phyloP scores from a whole-genome alignment of 768 basidiomycete species.

The Suillus alpinus region DNA sequence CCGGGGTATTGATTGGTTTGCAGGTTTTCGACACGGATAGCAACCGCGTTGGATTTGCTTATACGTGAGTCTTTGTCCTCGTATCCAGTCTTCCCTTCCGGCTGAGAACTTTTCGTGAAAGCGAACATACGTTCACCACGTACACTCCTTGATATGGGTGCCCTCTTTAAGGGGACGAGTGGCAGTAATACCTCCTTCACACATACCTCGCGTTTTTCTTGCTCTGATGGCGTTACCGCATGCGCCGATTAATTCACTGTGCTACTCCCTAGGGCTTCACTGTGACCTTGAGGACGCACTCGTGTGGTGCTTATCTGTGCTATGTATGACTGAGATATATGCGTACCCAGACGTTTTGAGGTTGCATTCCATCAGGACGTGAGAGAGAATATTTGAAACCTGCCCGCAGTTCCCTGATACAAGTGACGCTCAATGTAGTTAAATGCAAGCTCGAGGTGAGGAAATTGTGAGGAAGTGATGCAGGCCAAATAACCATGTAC shows the following conservation, averaged over 20 bases:
- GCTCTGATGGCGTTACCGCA: not conserved
- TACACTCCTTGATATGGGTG: conserved; percentile 10
- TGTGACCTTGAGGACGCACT: not conserved
- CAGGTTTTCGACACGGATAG: conserved; percentile 22
- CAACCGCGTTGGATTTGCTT: conserved; percentile 18
- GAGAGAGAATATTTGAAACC: too few relatives aligned
- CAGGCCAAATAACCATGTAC: too few relatives aligned
- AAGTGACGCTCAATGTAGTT: too few relatives aligned
- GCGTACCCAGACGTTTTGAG: too few relatives aligned
- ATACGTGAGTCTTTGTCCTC: conserved; percentile 17
- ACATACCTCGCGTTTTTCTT: not conserved
- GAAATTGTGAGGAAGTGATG: too few relatives aligned
- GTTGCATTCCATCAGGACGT: too few relatives aligned
- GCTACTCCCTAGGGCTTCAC: not conserved
- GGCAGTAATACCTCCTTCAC: not conserved
- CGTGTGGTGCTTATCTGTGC: not conserved
- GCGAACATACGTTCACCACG: conserved; percentile 20
- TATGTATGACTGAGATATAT: too few relatives aligned
- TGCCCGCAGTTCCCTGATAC: too few relatives aligned
- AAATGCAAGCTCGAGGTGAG: too few relatives aligned
- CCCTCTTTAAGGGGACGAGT: not conserved
- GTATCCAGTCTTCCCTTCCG: not conserved
- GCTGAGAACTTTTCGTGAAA: conserved; percentile 5
- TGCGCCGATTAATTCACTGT: not conserved
- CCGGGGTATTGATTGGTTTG: not conserved